Percentiles rank a stretch among this genome's conserved stretches.
Evolutionary conservation across 75 land plant genomes (phyloP).

Genomic region (Sequoiadendron giganteum): DNA sequence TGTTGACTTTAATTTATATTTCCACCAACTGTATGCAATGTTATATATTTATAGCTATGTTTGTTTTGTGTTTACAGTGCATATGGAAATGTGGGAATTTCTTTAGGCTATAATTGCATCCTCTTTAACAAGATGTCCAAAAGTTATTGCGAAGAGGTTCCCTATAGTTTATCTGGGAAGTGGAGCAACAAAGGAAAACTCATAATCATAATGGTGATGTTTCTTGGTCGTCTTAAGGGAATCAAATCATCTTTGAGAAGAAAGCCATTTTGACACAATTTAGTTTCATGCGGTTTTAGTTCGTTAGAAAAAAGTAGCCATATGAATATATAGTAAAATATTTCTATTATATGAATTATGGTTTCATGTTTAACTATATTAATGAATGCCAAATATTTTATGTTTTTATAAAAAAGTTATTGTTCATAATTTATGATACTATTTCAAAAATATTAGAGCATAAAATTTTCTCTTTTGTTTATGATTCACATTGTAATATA

Average conservation of each 20-base stretch:
- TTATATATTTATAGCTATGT: not conserved
- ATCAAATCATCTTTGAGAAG: not conserved
- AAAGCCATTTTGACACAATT: not conserved
- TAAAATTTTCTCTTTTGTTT: no score
- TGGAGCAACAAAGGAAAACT: constrained; percentile 37
- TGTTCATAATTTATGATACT: no score
- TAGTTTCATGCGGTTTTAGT: not conserved
- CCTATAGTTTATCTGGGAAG: constrained; percentile 45
- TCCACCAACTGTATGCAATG: not conserved
- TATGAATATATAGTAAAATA: not conserved
- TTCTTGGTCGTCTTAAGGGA: constrained; percentile 28
- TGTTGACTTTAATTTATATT: not conserved
- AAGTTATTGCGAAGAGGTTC: constrained; percentile 15
- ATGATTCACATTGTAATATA: no score
- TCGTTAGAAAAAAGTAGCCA: not conserved
- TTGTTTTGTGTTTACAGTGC: constrained; percentile 24
- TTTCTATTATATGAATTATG: no score
- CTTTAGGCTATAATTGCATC: constrained; percentile 41
- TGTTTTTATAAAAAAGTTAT: no score
- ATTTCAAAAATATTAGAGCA: no score
- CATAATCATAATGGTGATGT: constrained; percentile 32
- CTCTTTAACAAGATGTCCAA: not conserved
- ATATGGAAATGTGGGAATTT: constrained; percentile 53
- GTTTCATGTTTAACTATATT: no score
- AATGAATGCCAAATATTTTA: no score